Conservation (phyloP, 495 filamentous ascomycete genomes). For the Penicillium goetzii region DNA sequence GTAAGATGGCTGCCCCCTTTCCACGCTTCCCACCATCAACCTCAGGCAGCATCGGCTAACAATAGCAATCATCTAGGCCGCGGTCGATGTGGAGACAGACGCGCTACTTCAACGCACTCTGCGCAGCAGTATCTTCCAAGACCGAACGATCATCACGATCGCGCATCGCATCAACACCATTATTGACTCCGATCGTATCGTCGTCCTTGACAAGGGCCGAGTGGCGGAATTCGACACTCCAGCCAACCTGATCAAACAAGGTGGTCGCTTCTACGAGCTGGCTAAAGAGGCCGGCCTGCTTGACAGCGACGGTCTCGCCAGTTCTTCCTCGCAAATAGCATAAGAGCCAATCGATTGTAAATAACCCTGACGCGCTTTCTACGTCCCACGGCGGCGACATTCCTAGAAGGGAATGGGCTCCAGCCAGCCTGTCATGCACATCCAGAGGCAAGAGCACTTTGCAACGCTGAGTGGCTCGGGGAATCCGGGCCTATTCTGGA, state of each 20-base stretch:
- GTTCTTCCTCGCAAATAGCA: conserved; percentile 28
- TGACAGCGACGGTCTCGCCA: conserved; percentile 47
- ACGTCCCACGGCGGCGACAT: conserved; percentile 10
- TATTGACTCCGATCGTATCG: conserved; percentile 86
- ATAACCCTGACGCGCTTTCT: conserved; percentile 21
- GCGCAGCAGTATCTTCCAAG: conserved; percentile 67
- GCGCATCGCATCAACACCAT: conserved; percentile 98
- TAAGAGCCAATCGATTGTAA: conserved; percentile 23
- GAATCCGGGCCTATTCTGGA: conserved; percentile 22
- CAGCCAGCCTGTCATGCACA: conserved; percentile 15
- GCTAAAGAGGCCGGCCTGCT: conserved; percentile 60
- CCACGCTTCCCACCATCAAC: conserved; percentile 1
- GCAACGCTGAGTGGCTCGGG: conserved; percentile 32
- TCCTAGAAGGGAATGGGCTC: neutral
- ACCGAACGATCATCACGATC: conserved; percentile 97
- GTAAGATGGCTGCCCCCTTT: conserved; percentile 36
- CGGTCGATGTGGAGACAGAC: conserved; percentile 94
- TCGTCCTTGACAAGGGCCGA: conserved; percentile 77
- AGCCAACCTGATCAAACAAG: conserved; percentile 53
- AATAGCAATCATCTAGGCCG: conserved; percentile 56
- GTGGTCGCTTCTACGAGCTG: conserved; percentile 59
- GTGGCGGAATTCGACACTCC: conserved; percentile 65
- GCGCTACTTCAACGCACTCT: conserved; percentile 70
- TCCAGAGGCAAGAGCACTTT: conserved; percentile 15
- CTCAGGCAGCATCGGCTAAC: conserved; percentile 21